Base-by-base conservation (phyloP, 2,329 filamentous ascomycete genomes). In the Fusarium camptoceras region DNA sequence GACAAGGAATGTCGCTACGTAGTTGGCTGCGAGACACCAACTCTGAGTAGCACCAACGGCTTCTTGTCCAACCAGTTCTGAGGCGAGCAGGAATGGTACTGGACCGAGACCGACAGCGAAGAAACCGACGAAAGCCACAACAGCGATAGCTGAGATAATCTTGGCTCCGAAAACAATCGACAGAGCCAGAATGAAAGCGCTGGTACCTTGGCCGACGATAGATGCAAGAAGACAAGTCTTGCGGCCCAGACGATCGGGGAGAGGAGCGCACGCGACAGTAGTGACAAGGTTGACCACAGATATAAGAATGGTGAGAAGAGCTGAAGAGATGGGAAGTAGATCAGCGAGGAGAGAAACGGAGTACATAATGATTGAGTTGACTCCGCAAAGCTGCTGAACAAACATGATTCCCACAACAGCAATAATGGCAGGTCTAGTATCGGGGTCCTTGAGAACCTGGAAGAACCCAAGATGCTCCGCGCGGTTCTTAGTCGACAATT, bases 321-420 rank as follows among this genome's bases (percentile, higher is more conserved):
- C 91, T 0, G 94, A 95, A 66, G 90, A 94, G 48, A 94, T 88
- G 6, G 93, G 92, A 0, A 99, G 87, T 3, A 98, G 87, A 68
- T 90, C 89, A 31, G 92, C 89, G 16, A 99, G 87, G 2, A 99
- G 89, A 1, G 93, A 94, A 8, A 98, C 96, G 4, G 94, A 97
- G 81, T 99, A 99, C 94, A 99, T 98, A 81, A 98, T 92, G 76
- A 98, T 95, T 62, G 92, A 95, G 86, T 99, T 98, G 82, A 98
- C 95, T 48, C 94, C 95, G 62, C 92, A 95, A 39, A 98, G 85
- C 79, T 99, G 96, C 78, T 98, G 96, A 1, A 93, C 91, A 62
- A 94, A 86, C 94, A 98, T 98, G 72, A 97, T 91, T 2, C 93
- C 94, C 15, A 97, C 87, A 6, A 97, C 93, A 7, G 94, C 94